Evolutionary conservation across 345 rosid species (phyloP).

Genomic region (Linum usitatissimum): DNA sequence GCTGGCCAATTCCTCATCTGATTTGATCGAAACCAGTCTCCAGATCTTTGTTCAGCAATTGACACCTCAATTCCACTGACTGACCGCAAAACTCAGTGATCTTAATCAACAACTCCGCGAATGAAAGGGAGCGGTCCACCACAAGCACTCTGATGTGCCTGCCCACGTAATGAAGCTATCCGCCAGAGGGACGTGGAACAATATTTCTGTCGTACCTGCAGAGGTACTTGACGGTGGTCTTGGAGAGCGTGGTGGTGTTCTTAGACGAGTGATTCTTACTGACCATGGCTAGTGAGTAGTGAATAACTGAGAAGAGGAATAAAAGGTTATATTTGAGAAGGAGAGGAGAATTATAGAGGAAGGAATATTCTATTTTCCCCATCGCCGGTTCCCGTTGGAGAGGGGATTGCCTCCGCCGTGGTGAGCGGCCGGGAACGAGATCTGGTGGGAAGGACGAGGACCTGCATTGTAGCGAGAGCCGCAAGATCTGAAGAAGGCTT

Average conservation of each 20-base stretch:
- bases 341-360: background rate
- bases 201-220: slow-evolving; percentile 84
- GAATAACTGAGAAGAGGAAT: background rate
- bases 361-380: no score
- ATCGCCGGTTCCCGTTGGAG: slow-evolving; percentile 79
- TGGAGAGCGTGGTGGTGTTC: background rate
- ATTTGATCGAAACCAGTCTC: slow-evolving; percentile 74
- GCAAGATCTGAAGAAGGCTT: slow-evolving; percentile 77
- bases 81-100: slow-evolving; percentile 47
- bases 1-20: slow-evolving; percentile 58
- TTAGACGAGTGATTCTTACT: slow-evolving; percentile 9
- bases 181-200: slow-evolving; percentile 55
- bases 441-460: slow-evolving; percentile 79
- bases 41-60: slow-evolving; percentile 62
- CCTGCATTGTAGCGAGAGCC: slow-evolving; percentile 74
- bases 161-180: slow-evolving; percentile 73
- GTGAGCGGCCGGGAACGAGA: slow-evolving; percentile 77
- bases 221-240: slow-evolving; percentile 43
- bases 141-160: slow-evolving; percentile 77
- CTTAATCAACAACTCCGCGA: slow-evolving; percentile 44
- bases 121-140: slow-evolving; percentile 52
- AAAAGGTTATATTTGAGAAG: no score
- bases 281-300: slow-evolving; percentile 18
- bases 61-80: slow-evolving; percentile 53
- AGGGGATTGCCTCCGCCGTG: slow-evolving; percentile 77